Conservation (phyloP, 2,329 filamentous ascomycete species). For the Didymella exigua region DNA sequence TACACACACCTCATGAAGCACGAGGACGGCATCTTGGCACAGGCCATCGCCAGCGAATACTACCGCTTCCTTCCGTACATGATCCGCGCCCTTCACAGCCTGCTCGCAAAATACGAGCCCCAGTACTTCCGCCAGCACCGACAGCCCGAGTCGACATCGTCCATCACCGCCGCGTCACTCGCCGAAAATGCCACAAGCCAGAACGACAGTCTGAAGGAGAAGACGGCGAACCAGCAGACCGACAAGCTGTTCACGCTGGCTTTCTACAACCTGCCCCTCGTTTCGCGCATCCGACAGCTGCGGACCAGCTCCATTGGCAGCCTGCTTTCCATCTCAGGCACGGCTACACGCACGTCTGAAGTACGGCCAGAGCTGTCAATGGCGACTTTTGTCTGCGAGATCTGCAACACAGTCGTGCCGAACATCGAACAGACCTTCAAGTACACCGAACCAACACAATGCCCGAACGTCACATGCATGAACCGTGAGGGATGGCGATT, state of each 20-base stretch:
- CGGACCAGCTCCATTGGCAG: conserved; percentile 90
- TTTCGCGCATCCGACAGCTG: conserved; percentile 83
- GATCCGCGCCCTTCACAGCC: conserved; percentile 83
- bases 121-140: conserved; percentile 92
- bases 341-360: conserved; percentile 94
- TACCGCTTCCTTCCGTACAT: conserved; percentile 95
- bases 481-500: conserved; percentile 94
- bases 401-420: conserved; percentile 80
- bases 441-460: conserved; percentile 96
- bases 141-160: conserved; percentile 76
- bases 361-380: conserved; percentile 91
- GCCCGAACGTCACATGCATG: conserved; percentile 83
- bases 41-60: conserved; percentile 87
- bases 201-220: conserved; percentile 64
- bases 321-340: conserved; percentile 93
- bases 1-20: conserved; percentile 81
- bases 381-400: conserved; percentile 90
- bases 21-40: conserved; percentile 79
- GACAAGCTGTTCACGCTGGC: conserved; percentile 94
- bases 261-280: conserved; percentile 89
- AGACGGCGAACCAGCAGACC: conserved; percentile 90
- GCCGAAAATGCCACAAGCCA: conserved; percentile 64
- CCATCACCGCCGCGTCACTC: conserved; percentile 70
- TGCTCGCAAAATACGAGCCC: conserved; percentile 93
- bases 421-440: conserved; percentile 97